phyloP scores from a whole-genome alignment of 75 land plant species.

The Gnetum montanum region DNA sequence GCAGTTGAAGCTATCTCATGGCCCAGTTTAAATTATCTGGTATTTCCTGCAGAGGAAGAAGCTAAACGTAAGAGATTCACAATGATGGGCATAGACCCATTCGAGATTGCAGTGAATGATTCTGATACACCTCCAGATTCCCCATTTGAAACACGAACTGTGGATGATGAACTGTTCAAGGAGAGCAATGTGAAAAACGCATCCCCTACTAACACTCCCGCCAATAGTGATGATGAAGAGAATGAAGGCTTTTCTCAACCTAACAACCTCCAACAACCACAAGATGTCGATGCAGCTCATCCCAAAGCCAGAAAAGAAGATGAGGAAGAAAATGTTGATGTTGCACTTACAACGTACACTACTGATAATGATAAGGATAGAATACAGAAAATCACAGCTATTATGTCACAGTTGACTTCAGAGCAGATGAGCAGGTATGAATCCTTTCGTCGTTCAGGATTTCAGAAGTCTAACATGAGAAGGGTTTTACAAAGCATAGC shows the following conservation, averaged over 20 bases:
- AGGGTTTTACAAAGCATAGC: conserved; percentile 79
- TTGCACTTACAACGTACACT: not conserved
- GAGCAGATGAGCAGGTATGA: conserved; percentile 97
- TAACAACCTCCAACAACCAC: not conserved
- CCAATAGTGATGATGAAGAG: not conserved
- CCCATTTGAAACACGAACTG: not conserved
- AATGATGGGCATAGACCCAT: not conserved
- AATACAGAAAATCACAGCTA: conserved; percentile 28
- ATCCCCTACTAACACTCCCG: not conserved
- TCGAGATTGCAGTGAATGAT: not conserved
- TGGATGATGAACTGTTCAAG: not conserved
- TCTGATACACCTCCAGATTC: not conserved
- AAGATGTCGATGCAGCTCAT: not conserved
- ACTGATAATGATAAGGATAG: not conserved
- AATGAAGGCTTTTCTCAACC: not conserved
- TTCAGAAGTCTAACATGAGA: conserved; percentile 86
- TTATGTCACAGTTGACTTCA: conserved; percentile 70
- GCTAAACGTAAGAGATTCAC: not conserved
- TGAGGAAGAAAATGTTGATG: not conserved
- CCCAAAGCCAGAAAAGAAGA: not conserved
- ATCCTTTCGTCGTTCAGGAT: conserved; percentile 84
- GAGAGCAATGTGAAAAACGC: not conserved
- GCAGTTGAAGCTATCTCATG: too few relatives aligned
- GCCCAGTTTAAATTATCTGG: too few relatives aligned
- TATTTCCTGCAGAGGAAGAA: not conserved